phyloP scores from a whole-genome alignment of 345 rosid species.

The Brassica juncea region DNA sequence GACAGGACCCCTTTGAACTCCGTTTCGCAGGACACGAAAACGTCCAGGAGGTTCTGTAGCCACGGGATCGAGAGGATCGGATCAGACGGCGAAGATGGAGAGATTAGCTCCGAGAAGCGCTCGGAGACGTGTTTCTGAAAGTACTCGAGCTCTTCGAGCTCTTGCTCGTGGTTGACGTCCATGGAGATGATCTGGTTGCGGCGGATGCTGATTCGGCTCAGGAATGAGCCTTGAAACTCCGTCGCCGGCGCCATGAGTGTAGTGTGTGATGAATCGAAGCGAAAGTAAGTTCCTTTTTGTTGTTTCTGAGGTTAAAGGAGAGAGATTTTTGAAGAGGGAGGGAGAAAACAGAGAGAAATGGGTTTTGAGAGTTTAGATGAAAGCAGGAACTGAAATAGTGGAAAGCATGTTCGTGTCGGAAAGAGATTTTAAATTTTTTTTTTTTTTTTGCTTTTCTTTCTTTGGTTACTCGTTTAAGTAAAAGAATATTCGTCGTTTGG shows the following conservation, averaged over 20 bases:
- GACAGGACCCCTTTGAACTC: slow-evolving; percentile 76
- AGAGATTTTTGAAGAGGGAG: slow-evolving; percentile 10
- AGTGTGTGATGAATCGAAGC: not conserved
- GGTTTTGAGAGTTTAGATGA: slow-evolving; percentile 16
- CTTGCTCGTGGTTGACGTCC: slow-evolving; percentile 82
- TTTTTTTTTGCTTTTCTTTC: not conserved
- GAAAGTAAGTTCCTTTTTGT: not conserved
- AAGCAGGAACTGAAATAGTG: slow-evolving; percentile 26
- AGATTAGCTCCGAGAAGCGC: slow-evolving; percentile 58
- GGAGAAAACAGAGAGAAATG: not conserved
- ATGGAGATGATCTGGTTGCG: slow-evolving; percentile 79
- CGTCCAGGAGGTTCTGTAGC: slow-evolving; percentile 76
- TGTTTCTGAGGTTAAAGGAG: slow-evolving; percentile 28
- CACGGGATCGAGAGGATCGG: slow-evolving; percentile 73
- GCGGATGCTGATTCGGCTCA: slow-evolving; percentile 84
- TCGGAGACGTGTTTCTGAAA: slow-evolving; percentile 75
- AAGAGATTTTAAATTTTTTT: not conserved
- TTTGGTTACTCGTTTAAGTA: not conserved
- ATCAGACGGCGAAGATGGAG: slow-evolving; percentile 36
- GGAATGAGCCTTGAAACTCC: slow-evolving; percentile 72
- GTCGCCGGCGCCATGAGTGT: slow-evolving; percentile 55
- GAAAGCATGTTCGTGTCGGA: slow-evolving; percentile 35
- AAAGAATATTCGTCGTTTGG: slow-evolving; percentile 1
- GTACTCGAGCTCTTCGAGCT: slow-evolving; percentile 73
- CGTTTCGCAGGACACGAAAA: slow-evolving; percentile 80